Evolutionary conservation across 495 filamentous ascomycete genomes (phyloP), one percentile per base, ranked within the genome.

Genomic region (Penicillium paradoxum): DNA sequence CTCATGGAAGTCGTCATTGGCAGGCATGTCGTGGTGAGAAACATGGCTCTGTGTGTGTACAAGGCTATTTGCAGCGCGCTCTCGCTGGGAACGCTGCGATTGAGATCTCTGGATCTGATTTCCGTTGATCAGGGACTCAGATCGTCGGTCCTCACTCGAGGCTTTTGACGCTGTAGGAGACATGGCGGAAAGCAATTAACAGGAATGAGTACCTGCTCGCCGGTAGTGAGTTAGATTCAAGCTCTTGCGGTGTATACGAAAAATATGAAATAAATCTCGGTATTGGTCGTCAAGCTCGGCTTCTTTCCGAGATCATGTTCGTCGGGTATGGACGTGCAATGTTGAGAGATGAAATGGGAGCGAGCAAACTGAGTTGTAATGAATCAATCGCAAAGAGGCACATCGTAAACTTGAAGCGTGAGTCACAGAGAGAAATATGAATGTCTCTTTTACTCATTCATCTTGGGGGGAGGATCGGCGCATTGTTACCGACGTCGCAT

Each of bases 21-120:
- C 59, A n/a, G 62, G 55, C 63, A 70, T 64, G 42, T 73, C 70
- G 52, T 70, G 68, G 22, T 68, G 57, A 4, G 68, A 68, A 22
- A 68, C 30, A 50, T 71, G 67, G 39, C 65, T 68, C 30, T 53
- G 60, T 6, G 59, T 56, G 3, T 62, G 41, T 30, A 57, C 41
- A 4, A 66, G 56, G 10, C 51, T 54, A 39, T 61, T 57, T 15
- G 37, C 22, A 4, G 39, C 29, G 10, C 46, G 53, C 15, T 32
- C 10, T 14, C 19, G 22, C 29, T 51, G 55, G 22, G 46, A 49
- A 14, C 18, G 18, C 8, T 51, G 58, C 8, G 60, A 53, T 45
- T 56, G 56, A 3, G 56, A 54, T 39, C 51, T 51, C 30, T 49
- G 41, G 7, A 48, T 55, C 17, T 50, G 36, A 18, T 45, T 55